Conservation (phyloP, 208 protist species). For the Wallacemonas collosoma region DNA sequence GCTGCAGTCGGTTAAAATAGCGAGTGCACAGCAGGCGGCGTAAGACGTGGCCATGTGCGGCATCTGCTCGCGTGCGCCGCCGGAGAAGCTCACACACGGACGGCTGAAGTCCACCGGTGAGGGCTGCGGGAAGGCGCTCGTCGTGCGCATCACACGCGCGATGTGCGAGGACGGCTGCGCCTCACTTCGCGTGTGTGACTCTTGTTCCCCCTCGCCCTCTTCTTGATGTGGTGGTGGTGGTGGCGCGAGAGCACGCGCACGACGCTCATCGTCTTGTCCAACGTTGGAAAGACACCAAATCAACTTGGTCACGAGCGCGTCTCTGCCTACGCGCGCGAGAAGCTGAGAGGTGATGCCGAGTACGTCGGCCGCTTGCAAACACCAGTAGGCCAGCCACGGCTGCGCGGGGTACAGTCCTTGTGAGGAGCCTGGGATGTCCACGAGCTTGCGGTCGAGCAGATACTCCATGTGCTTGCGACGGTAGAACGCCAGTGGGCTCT, state of each 20-base stretch:
- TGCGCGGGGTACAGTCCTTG: slow-evolving; percentile 57
- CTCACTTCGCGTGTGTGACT: no score
- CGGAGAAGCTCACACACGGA: slow-evolving; percentile 73
- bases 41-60: slow-evolving; percentile 88
- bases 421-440: slow-evolving; percentile 18
- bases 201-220: no score
- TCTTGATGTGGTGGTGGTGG: not conserved
- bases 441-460: slow-evolving; percentile 23
- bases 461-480: slow-evolving; percentile 43
- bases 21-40: slow-evolving; percentile 77
- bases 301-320: slow-evolving; percentile 52
- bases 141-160: not conserved
- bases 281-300: slow-evolving; percentile 48
- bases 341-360: slow-evolving; percentile 56
- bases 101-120: slow-evolving; percentile 3
- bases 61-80: slow-evolving; percentile 65
- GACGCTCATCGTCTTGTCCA: slow-evolving; percentile 6
- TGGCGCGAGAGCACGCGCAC: not conserved
- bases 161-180: not conserved
- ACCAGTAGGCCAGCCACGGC: slow-evolving; percentile 85
- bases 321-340: slow-evolving; percentile 33
- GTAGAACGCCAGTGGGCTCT: slow-evolving; percentile 17
- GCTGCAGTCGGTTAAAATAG: slow-evolving; percentile 45
- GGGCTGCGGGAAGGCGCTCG: slow-evolving; percentile 5
- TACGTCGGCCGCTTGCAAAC: slow-evolving; percentile 74